These are phyloP conservation scores for Scutellospora calospora DNA, from an alignment of 371 early-diverging fungal genomes.

Conservation along the genomic window DNA sequence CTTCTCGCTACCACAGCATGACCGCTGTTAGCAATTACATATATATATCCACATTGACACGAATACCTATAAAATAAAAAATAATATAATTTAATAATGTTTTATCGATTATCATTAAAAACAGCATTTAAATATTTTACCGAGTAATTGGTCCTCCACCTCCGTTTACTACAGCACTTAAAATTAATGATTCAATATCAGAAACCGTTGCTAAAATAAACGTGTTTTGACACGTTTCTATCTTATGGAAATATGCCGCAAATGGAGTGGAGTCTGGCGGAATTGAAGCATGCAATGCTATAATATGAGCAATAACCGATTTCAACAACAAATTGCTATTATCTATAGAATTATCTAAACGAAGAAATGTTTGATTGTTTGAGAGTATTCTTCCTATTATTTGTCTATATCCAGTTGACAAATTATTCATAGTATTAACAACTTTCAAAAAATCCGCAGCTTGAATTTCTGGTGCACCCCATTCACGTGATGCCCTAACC, in stretches of 20 bases:
- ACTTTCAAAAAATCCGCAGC: background rate
- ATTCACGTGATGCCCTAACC: conserved; percentile 16
- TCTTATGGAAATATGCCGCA: conserved; percentile 5
- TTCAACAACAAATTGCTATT: conserved; percentile 27
- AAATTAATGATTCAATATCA: conserved; percentile 3
- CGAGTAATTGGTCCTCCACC: background rate
- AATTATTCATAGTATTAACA: background rate
- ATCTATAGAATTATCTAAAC: background rate
- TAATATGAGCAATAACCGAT: conserved; percentile 39
- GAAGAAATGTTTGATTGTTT: background rate
- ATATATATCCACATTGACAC: conserved; percentile 41
- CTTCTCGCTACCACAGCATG: background rate
- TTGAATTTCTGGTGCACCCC: conserved; percentile 8
- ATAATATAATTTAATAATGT: background rate
- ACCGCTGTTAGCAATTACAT: conserved; percentile 42
- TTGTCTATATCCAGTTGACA: background rate
- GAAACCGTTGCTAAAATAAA: conserved; percentile 27
- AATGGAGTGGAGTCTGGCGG: conserved; percentile 18
- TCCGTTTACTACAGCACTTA: background rate
- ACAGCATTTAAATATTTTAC: background rate
- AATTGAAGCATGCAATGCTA: conserved; percentile 38
- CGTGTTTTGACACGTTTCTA: background rate
- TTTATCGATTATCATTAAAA: background rate
- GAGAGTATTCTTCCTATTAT: background rate
- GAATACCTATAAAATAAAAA: conserved; percentile 17